Percentiles rank a stretch among this genome's conserved stretches.
phyloP scores from a whole-genome alignment of 805 yeast species.

The Kurtzmaniella fragi region DNA sequence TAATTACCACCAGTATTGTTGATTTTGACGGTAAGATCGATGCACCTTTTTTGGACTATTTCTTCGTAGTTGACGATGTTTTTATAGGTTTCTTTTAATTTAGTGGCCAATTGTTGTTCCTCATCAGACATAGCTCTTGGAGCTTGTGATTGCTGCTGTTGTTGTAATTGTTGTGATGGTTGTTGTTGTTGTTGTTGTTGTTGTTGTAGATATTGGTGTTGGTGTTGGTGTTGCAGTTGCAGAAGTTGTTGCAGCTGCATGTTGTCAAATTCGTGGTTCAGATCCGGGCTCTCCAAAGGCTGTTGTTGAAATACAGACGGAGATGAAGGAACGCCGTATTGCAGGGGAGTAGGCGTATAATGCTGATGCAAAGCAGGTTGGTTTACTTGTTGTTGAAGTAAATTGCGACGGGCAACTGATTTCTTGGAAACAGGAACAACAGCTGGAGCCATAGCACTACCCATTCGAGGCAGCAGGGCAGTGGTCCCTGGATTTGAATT shows the following conservation, averaged over 20 bases:
- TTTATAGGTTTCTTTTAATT: constrained; percentile 70
- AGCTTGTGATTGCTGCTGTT: constrained; percentile 4
- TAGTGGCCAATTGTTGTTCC: constrained; percentile 62
- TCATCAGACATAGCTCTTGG: constrained; percentile 45
- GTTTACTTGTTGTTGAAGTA: no score
- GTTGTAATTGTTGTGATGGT: constrained; percentile 1
- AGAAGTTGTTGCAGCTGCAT: constrained; percentile 2
- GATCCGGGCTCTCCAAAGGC: no score
- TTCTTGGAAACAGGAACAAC: no score
- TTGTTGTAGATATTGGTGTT: neutral
- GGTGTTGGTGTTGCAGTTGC: neutral
- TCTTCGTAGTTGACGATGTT: constrained; percentile 63
- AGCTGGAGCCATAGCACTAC: no score
- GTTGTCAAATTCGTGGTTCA: constrained; percentile 4
- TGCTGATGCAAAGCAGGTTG: no score
- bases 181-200: constrained; percentile 11
- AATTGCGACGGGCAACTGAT: no score
- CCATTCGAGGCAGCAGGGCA: no score
- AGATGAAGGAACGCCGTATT: no score
- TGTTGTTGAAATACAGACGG: no score
- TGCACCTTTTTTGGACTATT: constrained; percentile 65
- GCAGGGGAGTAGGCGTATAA: no score
- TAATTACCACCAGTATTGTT: constrained; percentile 19
- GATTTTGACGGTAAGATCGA: constrained; percentile 51
- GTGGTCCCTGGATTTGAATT: no score